Evolutionary conservation across 2,329 filamentous ascomycete genomes (phyloP).

Genomic region (Coniochaeta ligniaria): DNA sequence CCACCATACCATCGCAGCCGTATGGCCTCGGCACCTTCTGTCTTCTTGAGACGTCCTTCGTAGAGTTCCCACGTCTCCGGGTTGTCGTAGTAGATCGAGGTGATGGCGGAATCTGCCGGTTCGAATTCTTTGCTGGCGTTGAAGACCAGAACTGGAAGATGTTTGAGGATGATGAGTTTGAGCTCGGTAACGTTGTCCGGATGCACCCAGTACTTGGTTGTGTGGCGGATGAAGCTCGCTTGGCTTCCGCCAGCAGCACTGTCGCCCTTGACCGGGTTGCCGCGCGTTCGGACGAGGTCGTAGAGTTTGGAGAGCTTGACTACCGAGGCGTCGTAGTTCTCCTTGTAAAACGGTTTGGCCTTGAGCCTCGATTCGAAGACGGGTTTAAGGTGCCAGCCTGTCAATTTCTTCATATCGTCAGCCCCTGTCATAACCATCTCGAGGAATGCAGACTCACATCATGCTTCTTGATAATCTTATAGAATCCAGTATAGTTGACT

Average conservation of each 20-base stretch:
- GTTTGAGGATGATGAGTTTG: conserved; percentile 96
- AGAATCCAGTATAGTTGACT: conserved; percentile 97
- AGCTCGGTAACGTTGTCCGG: conserved; percentile 97
- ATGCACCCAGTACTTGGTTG: conserved; percentile 99
- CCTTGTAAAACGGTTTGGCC: conserved; percentile 96
- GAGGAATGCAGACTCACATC: conserved; percentile 55
- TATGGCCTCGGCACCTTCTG: conserved; percentile 93
- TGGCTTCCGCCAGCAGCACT: conserved; percentile 84
- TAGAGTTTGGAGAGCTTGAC: conserved; percentile 93
- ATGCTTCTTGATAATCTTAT: conserved; percentile 99
- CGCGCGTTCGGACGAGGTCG: conserved; percentile 86
- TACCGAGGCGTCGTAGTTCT: conserved; percentile 95
- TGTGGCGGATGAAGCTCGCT: conserved; percentile 93
- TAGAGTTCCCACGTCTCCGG: conserved; percentile 91
- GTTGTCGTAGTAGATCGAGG: conserved; percentile 98
- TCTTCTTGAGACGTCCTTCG: conserved; percentile 91
- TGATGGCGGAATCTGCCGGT: conserved; percentile 83
- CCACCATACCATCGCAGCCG: conserved; percentile 95
- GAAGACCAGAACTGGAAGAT: conserved; percentile 94
- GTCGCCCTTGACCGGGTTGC: conserved; percentile 88
- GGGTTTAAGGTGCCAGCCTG: conserved; percentile 84
- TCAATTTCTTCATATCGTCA: conserved; percentile 67
- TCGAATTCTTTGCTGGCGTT: conserved; percentile 97
- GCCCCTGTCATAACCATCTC: background rate
- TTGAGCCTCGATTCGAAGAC: conserved; percentile 94